Percentiles rank a stretch among this genome's conserved stretches.
phyloP scores from a whole-genome alignment of 176 grass and related monocot genomes.

The Eleusine coracana region DNA sequence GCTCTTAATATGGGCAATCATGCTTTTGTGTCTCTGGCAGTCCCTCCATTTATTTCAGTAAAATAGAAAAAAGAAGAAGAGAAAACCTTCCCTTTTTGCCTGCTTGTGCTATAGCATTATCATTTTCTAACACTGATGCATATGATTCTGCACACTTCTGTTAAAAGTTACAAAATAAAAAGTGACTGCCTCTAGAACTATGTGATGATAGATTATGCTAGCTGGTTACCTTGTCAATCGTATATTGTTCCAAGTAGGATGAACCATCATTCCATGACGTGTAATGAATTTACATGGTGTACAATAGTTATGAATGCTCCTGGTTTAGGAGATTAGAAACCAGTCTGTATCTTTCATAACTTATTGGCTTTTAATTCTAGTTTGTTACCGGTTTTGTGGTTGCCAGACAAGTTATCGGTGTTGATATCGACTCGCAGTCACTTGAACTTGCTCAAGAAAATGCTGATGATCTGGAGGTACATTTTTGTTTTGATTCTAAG shows the following conservation, averaged over 20 bases:
- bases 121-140: neutral
- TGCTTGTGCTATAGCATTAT: neutral
- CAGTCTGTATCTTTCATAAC: neutral
- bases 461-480: slow-evolving; percentile 79
- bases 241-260: neutral
- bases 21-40: neutral
- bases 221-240: neutral
- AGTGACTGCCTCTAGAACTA: neutral
- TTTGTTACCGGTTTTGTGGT: slow-evolving; percentile 4
- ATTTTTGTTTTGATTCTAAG: neutral
- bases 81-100: neutral
- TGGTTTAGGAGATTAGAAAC: neutral
- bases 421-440: slow-evolving; percentile 77
- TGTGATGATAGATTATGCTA: slow-evolving; percentile 27
- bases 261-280: slow-evolving; percentile 18
- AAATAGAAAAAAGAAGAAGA: neutral
- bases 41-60: neutral
- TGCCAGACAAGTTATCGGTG: slow-evolving; percentile 75
- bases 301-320: neutral
- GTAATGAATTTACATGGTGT: neutral
- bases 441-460: slow-evolving; percentile 89
- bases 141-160: neutral
- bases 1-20: neutral
- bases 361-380: neutral
- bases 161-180: neutral